Evolutionary conservation across 2,329 filamentous ascomycete genomes (phyloP).

Genomic region (Gnomoniopsis smithogilvyi): DNA sequence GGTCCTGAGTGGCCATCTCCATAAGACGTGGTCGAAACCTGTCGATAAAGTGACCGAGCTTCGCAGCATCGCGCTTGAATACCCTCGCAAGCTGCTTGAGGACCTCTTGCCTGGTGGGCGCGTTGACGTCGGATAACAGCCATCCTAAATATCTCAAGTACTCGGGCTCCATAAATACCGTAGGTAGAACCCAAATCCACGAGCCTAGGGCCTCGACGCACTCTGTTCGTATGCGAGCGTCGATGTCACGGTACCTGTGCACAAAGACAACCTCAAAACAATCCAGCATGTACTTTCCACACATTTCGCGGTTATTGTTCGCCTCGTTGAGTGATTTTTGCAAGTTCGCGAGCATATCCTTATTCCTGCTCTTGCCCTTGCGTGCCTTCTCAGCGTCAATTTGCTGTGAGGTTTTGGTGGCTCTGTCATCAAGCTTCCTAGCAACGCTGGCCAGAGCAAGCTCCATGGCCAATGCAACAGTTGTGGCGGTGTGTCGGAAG

Average conservation of each 20-base stretch:
- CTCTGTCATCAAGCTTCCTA: constrained; percentile 48
- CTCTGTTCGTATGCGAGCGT: constrained; percentile 82
- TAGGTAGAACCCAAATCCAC: constrained; percentile 84
- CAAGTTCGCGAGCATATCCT: constrained; percentile 70
- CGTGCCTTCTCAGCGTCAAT: constrained; percentile 70
- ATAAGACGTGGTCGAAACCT: constrained; percentile 82
- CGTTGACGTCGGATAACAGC: constrained; percentile 81
- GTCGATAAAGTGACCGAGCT: constrained; percentile 90
- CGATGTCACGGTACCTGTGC: constrained; percentile 92
- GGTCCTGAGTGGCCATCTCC: constrained; percentile 87
- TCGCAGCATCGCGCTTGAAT: constrained; percentile 76
- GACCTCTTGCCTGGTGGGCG: constrained; percentile 77
- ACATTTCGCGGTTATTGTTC: constrained; percentile 64
- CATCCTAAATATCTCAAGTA: constrained; percentile 94
- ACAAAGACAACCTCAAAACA: constrained; percentile 93
- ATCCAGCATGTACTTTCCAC: constrained; percentile 73
- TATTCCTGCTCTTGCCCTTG: constrained; percentile 70
- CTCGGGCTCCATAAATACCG: constrained; percentile 83
- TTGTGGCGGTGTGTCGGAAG: constrained; percentile 90
- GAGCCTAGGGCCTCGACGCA: constrained; percentile 82
- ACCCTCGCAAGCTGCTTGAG: constrained; percentile 77
- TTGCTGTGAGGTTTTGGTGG: constrained; percentile 75
- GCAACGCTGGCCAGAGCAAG: constrained; percentile 61
- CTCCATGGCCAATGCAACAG: constrained; percentile 76
- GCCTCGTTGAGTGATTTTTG: constrained; percentile 70